Evolutionary conservation across 225 moss, liverwort and hornwort genomes (phyloP).

Genomic region (Takakia lepidozioides): DNA sequence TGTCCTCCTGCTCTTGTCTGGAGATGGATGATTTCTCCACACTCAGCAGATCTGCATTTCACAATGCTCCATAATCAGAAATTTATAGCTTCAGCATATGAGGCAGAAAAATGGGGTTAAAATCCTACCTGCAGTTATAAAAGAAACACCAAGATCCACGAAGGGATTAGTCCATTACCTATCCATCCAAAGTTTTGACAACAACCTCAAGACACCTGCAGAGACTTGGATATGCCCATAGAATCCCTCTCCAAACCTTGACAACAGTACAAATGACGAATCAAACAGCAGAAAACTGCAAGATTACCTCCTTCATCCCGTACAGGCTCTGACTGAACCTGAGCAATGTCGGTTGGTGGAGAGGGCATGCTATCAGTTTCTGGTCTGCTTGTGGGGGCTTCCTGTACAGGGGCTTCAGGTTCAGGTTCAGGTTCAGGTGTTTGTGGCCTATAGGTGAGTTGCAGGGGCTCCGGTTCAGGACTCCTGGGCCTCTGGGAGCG

Average conservation of each 20-base stretch:
- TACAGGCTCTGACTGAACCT: constrained; percentile 33
- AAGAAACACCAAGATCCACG: too few species aligned
- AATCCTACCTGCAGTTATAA: too few species aligned
- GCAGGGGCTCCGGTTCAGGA: constrained; percentile 54
- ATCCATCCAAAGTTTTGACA: too few species aligned
- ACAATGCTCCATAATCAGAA: background rate
- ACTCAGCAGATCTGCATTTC: constrained; percentile 59
- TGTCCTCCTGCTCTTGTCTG: constrained; percentile 61
- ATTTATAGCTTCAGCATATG: too few species aligned
- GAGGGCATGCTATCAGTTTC: too few species aligned
- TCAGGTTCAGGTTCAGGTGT: constrained; percentile 30
- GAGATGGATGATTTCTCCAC: constrained; percentile 63
- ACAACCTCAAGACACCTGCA: too few species aligned
- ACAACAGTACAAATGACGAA: too few species aligned
- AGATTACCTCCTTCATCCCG: constrained; percentile 47
- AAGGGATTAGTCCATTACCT: too few species aligned
- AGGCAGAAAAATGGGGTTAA: too few species aligned
- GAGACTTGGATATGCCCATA: too few species aligned
- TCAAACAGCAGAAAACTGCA: too few species aligned
- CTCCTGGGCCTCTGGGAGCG: constrained; percentile 41
- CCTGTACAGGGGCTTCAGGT: constrained; percentile 41
- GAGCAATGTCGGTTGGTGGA: constrained; percentile 5
- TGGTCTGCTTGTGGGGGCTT: constrained; percentile 13
- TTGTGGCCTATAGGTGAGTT: constrained; percentile 45
- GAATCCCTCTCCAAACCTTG: too few species aligned